These are phyloP conservation scores for Chrysoporthe austroafricana DNA, from an alignment of 2,329 filamentous ascomycete species.

Conservation along the genomic window DNA sequence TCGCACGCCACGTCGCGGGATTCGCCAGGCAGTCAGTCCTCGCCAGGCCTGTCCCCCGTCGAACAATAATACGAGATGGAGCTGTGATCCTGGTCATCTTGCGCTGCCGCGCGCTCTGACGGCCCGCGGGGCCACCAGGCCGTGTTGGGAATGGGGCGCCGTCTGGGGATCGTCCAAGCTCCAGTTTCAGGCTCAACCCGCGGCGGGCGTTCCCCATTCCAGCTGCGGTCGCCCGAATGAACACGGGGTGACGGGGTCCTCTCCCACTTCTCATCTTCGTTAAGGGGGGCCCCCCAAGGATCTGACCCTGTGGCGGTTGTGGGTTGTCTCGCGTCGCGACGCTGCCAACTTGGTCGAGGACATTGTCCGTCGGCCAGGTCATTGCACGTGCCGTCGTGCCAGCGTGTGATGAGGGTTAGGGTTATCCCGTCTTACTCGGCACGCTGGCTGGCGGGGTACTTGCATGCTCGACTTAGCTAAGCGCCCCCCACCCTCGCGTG, in stretches of 20 bases:
- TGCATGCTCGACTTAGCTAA: too few relatives aligned
- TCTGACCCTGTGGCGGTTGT: too few relatives aligned
- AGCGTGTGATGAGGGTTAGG: too few relatives aligned
- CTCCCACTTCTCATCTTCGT: too few relatives aligned
- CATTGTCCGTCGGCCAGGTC: too few relatives aligned
- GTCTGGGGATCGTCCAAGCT: background rate
- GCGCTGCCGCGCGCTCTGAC: conserved; percentile 1
- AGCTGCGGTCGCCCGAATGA: background rate
- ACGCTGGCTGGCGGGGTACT: too few relatives aligned
- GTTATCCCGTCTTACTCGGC: too few relatives aligned
- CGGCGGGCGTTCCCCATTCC: background rate
- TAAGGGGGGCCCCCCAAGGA: too few relatives aligned
- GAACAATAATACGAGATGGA: background rate
- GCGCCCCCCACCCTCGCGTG: too few relatives aligned
- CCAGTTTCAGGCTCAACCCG: background rate
- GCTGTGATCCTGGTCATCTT: background rate
- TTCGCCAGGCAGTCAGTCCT: background rate
- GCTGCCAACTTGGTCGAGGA: too few relatives aligned
- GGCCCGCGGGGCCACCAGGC: background rate
- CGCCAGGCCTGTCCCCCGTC: background rate
- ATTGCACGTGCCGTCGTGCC: too few relatives aligned
- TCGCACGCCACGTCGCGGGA: background rate
- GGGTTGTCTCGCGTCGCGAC: too few relatives aligned
- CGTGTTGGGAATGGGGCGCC: background rate
- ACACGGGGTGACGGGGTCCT: background rate